A percentile compares a stretch with the other conserved stretches of the same genome.
Evolutionary conservation across 345 rosid species (phyloP).

Genomic region (Litchi chinensis): DNA sequence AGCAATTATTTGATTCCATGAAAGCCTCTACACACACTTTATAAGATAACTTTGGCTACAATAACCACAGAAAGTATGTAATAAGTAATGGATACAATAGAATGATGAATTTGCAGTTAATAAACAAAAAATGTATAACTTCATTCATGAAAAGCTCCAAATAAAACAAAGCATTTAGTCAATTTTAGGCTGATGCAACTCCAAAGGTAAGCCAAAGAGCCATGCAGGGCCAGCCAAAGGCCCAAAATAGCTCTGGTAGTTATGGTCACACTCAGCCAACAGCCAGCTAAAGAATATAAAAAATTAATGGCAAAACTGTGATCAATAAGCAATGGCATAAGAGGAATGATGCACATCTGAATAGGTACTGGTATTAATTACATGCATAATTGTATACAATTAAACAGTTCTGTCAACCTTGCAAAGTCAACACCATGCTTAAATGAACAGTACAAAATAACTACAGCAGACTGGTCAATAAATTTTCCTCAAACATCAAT

Average conservation of each 20-base stretch:
- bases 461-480: background rate
- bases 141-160: background rate
- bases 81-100: background rate
- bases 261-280: background rate
- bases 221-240: background rate
- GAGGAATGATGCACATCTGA: background rate
- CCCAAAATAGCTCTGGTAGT: background rate
- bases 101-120: background rate
- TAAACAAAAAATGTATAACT: background rate
- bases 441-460: background rate
- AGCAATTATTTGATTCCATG: background rate
- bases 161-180: background rate
- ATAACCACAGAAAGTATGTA: background rate
- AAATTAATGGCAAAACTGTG: background rate
- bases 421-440: background rate
- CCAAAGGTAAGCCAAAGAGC: background rate
- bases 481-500: background rate
- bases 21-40: background rate
- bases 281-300: background rate
- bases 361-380: background rate
- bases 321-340: background rate
- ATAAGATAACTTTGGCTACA: background rate
- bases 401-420: constrained; percentile 10
- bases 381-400: background rate
- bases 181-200: background rate